A percentile compares a stretch with the other conserved stretches of the same genome.
Conservation (phyloP, 2,329 filamentous ascomycete species). For the Curvularia verruculosa region DNA sequence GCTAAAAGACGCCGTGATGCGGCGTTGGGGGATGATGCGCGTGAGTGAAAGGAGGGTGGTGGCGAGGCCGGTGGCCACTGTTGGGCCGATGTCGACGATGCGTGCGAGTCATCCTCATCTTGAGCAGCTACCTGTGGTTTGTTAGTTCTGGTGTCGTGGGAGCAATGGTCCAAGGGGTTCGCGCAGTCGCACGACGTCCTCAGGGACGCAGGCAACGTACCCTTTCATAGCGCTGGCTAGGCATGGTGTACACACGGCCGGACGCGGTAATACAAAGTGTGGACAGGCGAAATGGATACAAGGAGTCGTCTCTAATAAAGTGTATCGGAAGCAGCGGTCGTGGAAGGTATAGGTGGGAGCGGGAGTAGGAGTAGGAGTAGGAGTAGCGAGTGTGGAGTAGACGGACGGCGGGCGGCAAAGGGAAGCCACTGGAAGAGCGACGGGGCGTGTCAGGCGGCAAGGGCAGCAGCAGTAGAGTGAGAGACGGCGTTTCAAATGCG, state of each 20-base stretch:
- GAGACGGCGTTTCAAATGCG: conserved; percentile 18
- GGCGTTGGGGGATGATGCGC: conserved; percentile 69
- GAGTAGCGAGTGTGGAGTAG: conserved; percentile 13
- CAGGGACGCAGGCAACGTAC: conserved; percentile 44
- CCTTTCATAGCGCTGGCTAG: conserved; percentile 56
- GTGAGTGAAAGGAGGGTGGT: conserved; percentile 85
- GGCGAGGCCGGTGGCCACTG: conserved; percentile 55
- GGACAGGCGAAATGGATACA: not conserved
- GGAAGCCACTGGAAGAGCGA: not conserved
- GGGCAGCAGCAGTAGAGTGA: conserved; percentile 15
- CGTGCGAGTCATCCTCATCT: conserved; percentile 51
- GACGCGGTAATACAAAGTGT: conserved; percentile 12
- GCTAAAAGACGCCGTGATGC: conserved; percentile 60
- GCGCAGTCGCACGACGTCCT: conserved; percentile 20
- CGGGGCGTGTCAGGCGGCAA: conserved; percentile 14
- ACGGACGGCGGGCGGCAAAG: conserved; percentile 14
- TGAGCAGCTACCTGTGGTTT: conserved; percentile 50
- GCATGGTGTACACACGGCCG: conserved; percentile 45
- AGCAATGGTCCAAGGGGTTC: conserved; percentile 8
- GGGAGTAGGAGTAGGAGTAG: conserved; percentile 5
- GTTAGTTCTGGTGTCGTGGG: conserved; percentile 22
- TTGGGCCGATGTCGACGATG: conserved; percentile 28
- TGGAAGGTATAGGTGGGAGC: not conserved
- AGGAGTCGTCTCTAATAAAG: not conserved
- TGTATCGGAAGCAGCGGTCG: not conserved